phyloP scores from a whole-genome alignment of 2,329 filamentous ascomycete genomes.

The Tolypocladium ovalisporum region DNA sequence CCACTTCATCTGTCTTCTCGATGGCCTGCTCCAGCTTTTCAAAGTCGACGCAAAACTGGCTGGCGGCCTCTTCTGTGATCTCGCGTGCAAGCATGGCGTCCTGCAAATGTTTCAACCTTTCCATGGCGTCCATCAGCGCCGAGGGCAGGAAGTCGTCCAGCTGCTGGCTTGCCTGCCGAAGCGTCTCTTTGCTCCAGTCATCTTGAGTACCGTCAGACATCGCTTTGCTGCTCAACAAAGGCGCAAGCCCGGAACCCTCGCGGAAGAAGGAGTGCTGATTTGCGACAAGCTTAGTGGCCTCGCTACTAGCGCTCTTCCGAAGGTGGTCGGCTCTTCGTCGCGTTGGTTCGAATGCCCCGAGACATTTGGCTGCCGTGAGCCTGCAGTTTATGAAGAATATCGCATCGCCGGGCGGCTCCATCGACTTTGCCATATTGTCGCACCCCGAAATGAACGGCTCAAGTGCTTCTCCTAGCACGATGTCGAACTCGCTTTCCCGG shows the following conservation, averaged over 20 bases:
- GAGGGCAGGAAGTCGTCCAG: constrained; percentile 89
- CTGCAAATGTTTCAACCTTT: constrained; percentile 64
- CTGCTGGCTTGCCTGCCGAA: constrained; percentile 60
- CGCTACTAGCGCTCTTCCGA: constrained; percentile 41
- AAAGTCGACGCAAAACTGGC: constrained; percentile 78
- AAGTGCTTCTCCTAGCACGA: constrained; percentile 66
- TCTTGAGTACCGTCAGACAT: constrained; percentile 14
- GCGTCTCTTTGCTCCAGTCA: constrained; percentile 34
- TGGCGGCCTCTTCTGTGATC: constrained; percentile 73
- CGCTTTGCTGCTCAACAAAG: constrained; percentile 43
- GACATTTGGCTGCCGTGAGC: constrained; percentile 41
- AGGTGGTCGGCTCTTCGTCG: constrained; percentile 43
- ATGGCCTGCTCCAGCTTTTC: constrained; percentile 45
- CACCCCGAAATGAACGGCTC: constrained; percentile 78
- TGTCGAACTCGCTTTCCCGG: constrained; percentile 59
- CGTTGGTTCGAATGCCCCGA: constrained; percentile 55
- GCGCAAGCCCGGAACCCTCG: constrained; percentile 59
- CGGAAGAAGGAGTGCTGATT: constrained; percentile 66
- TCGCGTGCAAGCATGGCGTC: constrained; percentile 61
- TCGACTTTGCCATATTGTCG: constrained; percentile 51
- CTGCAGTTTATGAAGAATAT: constrained; percentile 69
- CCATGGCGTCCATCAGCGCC: constrained; percentile 82
- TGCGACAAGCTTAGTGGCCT: constrained; percentile 47
- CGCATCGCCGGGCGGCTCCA: constrained; percentile 48
- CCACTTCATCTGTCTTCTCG: constrained; percentile 26